Base-by-base conservation (phyloP, 768 basidiomycete species). In the Boletus subparvulus region DNA sequence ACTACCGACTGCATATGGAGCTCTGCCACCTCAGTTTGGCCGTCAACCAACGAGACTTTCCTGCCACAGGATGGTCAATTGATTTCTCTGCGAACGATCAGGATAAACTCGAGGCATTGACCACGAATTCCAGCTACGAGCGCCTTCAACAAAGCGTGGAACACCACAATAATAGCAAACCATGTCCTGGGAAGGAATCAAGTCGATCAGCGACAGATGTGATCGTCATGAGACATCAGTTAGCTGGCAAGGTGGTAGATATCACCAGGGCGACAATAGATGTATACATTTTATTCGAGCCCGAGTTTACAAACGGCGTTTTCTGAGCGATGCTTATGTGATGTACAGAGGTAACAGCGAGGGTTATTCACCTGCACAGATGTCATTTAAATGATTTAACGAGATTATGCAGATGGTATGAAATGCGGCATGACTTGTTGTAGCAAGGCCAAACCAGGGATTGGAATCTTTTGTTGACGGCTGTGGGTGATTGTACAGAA, bases 361-460 rank as follows among this genome's bases (percentile, higher is more conserved):
- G 37, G 21, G 21, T 28, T 11, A 26, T 44, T 28, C 35, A 39
- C 28, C 26, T 26, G 19, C 17, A 21, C 30, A 35, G 16, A 50
- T 39, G 42, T 4, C 14, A 43, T 13, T 33, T 7, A 46, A 32
- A 55, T 43, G 13, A 52, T 16, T 28, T 28, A 40, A 48, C 14
- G 36, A 36, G 24, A 42, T 52, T 42, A 60, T 17, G 52, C 42
- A 17, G 61, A 68, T 46, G 57, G 63, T 42, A 47, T 56, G 47
- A 68, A 69, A 36, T 50, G 45, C 41, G 67, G 60, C 32, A 65
- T 9, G 52, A 59, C 42, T 51, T 65, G 62, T 13, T 62, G 65
- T 49, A 72, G 43, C 47, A 67, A 46, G 13, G 58, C 56, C 40
- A 72, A 46, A 40, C 72, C 71, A 17, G 72, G 71, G 28, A 72